Evolutionary conservation across 257 asterid genomes (phyloP), one percentile per base, ranked within the genome.

Genomic region (Paulownia fortunei): DNA sequence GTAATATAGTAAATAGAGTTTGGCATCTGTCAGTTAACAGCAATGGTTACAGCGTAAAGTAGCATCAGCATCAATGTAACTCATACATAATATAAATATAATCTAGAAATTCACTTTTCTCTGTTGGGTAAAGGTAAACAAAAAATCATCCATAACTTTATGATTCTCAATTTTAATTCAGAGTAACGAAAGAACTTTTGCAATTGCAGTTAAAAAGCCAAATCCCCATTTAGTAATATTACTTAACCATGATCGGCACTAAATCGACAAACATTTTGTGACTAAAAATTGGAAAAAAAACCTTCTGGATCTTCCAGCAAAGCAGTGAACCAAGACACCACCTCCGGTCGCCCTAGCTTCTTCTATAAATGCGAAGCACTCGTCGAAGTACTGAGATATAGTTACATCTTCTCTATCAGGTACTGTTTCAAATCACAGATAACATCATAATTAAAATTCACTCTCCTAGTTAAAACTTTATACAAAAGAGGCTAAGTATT

Each of bases 231-330:
- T n/a, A 52, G 52, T 69, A 36, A 60, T 74, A n/a, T 26, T 56
- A n/a, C 24, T 49, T 26, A 15, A 76, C 47, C 34, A 32, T 30
- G 19, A 73, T 61, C 34, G 2, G 4, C 8, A 44, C n/a, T 5
- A 62, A 69, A 70, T 64, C 13, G 19, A 56, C 67, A 55, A 23
- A 24, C 9, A 47, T 55, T 49, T 58, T 44, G 30, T 15, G 11
- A 66, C 64, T 23, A 8, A 58, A 76, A 37, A 41, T 10, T 10
- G 46, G 19, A 70, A 70, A 65, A 26, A 23, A 69, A 39, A 94
- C 99, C 98, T 95, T 83, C 99, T 81, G 47, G 99, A 95, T 89
- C 79, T 89, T 86, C 99, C 99, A 60, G 83, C 91, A 79, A 83
- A 87, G 88, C 99, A 95, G 83, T 95, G 99, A 72, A 92, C 95